Evolutionary conservation across 192 early-diverging fungal genomes (phyloP).

Genomic region (Physocladia obscura): DNA sequence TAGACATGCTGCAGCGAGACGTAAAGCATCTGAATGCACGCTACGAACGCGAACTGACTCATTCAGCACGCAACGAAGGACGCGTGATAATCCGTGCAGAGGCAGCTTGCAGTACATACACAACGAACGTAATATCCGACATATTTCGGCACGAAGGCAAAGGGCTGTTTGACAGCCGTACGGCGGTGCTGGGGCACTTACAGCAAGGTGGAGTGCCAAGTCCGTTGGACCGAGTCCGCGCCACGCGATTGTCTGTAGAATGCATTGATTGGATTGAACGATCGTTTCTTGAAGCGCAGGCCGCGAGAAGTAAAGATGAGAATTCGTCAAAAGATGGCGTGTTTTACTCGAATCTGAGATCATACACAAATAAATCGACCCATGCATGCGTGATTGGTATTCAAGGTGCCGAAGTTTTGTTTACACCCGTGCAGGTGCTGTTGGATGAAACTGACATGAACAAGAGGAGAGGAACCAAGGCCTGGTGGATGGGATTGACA

Average conservation of each 20-base stretch:
- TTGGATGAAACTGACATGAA: constrained; percentile 76
- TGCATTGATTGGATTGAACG: constrained; percentile 82
- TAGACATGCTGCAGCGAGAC: constrained; percentile 81
- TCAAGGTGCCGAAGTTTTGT: constrained; percentile 69
- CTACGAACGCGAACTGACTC: constrained; percentile 74
- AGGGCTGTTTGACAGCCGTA: constrained; percentile 86
- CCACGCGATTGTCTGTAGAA: constrained; percentile 78
- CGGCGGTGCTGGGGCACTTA: constrained; percentile 88
- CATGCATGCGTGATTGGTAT: constrained; percentile 82
- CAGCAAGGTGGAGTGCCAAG: constrained; percentile 93
- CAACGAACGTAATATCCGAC: constrained; percentile 80
- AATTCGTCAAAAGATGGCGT: not conserved
- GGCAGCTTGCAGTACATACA: constrained; percentile 73
- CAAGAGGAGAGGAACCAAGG: constrained; percentile 65
- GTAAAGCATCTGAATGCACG: constrained; percentile 73
- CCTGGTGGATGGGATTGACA: constrained; percentile 69
- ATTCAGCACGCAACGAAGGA: constrained; percentile 66
- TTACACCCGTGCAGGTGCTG: constrained; percentile 70
- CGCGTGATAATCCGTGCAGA: constrained; percentile 77
- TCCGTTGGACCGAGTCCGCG: constrained; percentile 95
- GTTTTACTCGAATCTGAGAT: not conserved
- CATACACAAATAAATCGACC: constrained; percentile 56
- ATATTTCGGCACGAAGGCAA: constrained; percentile 87
- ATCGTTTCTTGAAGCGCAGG: constrained; percentile 54
- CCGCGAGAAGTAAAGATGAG: constrained; percentile 35